Evolutionary conservation across 2,329 filamentous ascomycete species (phyloP).

Genomic region (Diaporthe sp.): DNA sequence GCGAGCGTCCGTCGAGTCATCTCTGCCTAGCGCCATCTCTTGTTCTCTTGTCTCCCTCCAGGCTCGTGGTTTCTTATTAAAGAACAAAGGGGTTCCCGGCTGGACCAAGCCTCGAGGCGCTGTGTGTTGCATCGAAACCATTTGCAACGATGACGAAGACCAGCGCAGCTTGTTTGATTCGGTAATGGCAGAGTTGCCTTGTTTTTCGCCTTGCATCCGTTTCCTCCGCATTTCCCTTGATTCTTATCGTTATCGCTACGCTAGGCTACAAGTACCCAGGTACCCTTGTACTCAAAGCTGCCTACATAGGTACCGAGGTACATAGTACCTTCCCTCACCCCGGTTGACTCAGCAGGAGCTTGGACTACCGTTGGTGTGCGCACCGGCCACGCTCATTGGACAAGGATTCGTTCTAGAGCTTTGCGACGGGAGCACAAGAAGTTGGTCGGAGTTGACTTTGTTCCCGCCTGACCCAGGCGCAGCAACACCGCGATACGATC

Average conservation of each 20-base stretch:
- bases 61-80: slow-evolving; percentile 23
- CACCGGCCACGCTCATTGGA: neutral
- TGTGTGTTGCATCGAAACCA: slow-evolving; percentile 25
- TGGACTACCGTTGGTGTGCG: neutral
- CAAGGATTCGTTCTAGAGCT: neutral
- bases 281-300: no score
- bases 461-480: slow-evolving; percentile 17
- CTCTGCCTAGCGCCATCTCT: neutral
- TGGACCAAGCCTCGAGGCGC: slow-evolving; percentile 19
- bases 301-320: neutral
- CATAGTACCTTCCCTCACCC: no score
- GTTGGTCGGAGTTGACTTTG: neutral
- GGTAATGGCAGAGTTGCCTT: slow-evolving; percentile 5
- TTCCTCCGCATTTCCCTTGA: neutral
- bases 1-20: slow-evolving; percentile 18
- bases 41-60: neutral
- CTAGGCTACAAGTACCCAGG: slow-evolving; percentile 10
- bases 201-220: neutral
- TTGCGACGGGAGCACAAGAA: neutral
- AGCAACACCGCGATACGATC: slow-evolving; percentile 3
- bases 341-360: slow-evolving; percentile 19
- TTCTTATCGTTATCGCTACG: slow-evolving; percentile 6
- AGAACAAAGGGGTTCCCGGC: slow-evolving; percentile 28
- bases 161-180: neutral
- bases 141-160: slow-evolving; percentile 1